phyloP scores from a whole-genome alignment of 2,329 filamentous ascomycete species.

The Tricladium varicosporioides region DNA sequence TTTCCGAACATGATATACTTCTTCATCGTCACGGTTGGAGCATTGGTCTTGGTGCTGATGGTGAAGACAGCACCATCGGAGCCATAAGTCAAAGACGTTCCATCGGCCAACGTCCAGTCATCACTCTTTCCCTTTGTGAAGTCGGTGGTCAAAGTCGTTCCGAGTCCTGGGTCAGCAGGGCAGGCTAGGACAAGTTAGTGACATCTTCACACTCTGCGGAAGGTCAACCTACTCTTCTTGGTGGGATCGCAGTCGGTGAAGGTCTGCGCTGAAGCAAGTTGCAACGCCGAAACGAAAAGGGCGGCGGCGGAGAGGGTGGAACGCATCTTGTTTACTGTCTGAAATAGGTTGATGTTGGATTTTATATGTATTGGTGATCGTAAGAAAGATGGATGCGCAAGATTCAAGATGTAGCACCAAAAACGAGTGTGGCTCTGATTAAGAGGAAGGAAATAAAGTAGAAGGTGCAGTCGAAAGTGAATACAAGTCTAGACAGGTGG shows the following conservation, averaged over 20 bases:
- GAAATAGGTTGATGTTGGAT: not conserved
- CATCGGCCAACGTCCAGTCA: conserved; percentile 55
- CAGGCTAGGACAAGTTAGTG: conserved; percentile 34
- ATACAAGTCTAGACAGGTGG: not conserved
- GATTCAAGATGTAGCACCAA: not conserved
- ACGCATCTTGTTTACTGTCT: conserved; percentile 22
- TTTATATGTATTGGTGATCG: not conserved
- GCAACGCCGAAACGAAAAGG: conserved; percentile 19
- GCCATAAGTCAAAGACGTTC: conserved; percentile 40
- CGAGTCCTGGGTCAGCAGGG: conserved; percentile 43
- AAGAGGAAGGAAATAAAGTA: not conserved
- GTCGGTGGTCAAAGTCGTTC: conserved; percentile 39
- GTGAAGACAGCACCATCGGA: conserved; percentile 47
- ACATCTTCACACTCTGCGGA: not conserved
- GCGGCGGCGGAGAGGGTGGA: conserved; percentile 20
- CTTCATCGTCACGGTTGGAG: conserved; percentile 43
- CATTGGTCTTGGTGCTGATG: conserved; percentile 45
- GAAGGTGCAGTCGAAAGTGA: not conserved
- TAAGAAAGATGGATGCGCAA: not conserved
- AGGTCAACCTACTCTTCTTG: conserved; percentile 36
- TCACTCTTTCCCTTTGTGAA: conserved; percentile 42
- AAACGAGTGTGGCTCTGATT: not conserved
- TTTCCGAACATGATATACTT: conserved; percentile 55
- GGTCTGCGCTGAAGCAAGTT: conserved; percentile 40
- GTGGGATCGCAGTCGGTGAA: conserved; percentile 44